Base-by-base conservation (phyloP, 441 rosid species). In the Pelargonium fulgidum region DNA sequence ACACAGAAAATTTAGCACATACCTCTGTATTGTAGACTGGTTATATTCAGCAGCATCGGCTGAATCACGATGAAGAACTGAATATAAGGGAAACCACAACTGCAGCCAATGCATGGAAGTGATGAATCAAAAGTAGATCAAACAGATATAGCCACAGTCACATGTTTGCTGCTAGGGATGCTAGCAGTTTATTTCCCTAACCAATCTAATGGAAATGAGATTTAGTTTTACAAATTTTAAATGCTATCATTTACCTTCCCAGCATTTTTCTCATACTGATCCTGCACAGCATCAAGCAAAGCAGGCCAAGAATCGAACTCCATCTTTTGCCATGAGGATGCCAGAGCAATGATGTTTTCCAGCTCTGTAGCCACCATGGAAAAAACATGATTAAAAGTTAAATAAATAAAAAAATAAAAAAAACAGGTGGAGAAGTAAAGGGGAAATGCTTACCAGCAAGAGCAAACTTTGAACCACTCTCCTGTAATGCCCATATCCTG, bases 1-100 rank as follows among this genome's bases (percentile, higher is more conserved):
- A 42, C 62, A 41, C 4, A 66, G 19, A 41, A 70, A 29, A 47
- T 62, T 68, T 41, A 61, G 69, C 19, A 68, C 86, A 75, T 80
- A 78, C 99, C 97, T 92, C 79, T 84, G 82, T 66, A 86, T 83
- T 26, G 85, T 82, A 69, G 85, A 86, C 73, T 81, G 86, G 69
- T 76, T 79, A 73, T 83, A 79, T 72, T 64, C 82, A 59, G 77
- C 76, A 77, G 73, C 56, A 78, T 84, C 84, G 75, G 72, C 78
- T 66, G 86, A 72, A 72, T 81, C 76, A 62, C 76, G 85, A 67
- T 78, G 79, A 79, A 95, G 86, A 84, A 92, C 83, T 12, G 92
- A 87, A 82, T 73, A 89, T 72, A 95, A 84, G 58, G 97, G 96
- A 81, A 92, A 92, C 99, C 99, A 95, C 73, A 95, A 81, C 99